Conservation (phyloP, 208 protist genomes). For the Acanthamoeba healyi region DNA sequence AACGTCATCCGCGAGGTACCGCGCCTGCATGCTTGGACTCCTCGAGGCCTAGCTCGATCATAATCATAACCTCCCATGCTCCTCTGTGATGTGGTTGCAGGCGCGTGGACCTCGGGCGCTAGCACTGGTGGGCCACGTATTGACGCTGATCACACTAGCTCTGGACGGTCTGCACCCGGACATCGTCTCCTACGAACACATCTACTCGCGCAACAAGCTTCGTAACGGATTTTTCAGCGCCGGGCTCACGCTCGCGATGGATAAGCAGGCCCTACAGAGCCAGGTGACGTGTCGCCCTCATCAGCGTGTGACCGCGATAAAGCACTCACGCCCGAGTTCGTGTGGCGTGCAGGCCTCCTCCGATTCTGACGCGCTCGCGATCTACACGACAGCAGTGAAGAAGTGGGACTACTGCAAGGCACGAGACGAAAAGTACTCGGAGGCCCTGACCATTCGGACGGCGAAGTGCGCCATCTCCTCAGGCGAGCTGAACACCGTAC, state of each 20-base stretch:
- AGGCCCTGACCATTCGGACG: not conserved
- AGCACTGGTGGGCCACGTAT: not conserved
- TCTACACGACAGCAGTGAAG: not conserved
- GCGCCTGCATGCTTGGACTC: too few species aligned
- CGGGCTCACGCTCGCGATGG: not conserved
- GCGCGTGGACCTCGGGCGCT: not conserved
- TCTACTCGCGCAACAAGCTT: slow-evolving; percentile 18
- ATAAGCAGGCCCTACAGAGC: slow-evolving; percentile 22
- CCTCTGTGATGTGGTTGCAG: not conserved
- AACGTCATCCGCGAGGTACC: slow-evolving; percentile 6
- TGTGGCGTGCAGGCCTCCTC: not conserved
- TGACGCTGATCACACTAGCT: not conserved
- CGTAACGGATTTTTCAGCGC: slow-evolving; percentile 27
- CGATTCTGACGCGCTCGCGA: not conserved
- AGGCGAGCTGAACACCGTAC: not conserved
- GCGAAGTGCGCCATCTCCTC: not conserved
- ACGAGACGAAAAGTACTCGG: not conserved
- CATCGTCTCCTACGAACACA: slow-evolving; percentile 37
- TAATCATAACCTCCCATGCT: too few species aligned
- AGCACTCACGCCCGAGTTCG: too few species aligned
- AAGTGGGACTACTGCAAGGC: not conserved
- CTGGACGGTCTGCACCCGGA: not conserved
- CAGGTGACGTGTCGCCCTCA: not conserved
- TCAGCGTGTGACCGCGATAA: not conserved
- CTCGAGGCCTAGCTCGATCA: too few species aligned